phyloP scores from a whole-genome alignment of 768 basidiomycete genomes.

The Boletus huronensis region DNA sequence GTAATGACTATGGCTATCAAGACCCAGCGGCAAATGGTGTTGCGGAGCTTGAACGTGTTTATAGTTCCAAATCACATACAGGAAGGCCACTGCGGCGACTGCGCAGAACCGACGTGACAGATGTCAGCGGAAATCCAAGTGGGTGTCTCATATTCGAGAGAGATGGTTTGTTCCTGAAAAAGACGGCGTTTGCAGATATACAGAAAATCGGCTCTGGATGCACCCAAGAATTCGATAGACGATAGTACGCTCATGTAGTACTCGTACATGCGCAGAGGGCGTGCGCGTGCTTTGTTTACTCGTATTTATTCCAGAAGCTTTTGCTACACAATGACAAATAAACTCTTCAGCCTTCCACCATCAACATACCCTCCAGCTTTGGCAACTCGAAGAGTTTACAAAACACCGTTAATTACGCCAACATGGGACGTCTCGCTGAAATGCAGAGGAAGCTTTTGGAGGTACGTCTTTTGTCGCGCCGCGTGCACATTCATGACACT shows the following conservation, averaged over 20 bases:
- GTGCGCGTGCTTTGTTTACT: constrained; percentile 20
- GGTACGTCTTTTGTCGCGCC: constrained; percentile 41
- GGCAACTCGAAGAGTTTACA: background rate
- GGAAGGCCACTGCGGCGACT: background rate
- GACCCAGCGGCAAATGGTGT: background rate
- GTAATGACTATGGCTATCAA: background rate
- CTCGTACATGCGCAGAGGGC: background rate
- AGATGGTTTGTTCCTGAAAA: background rate
- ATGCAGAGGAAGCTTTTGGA: constrained; percentile 93
- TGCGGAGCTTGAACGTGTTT: constrained; percentile 6
- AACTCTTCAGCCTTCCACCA: constrained; percentile 12
- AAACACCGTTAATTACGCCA: constrained; percentile 22
- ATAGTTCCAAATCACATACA: background rate
- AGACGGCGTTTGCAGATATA: background rate
- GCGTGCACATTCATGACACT: background rate
- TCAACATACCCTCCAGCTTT: background rate
- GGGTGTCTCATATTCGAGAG: constrained; percentile 5
- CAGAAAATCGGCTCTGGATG: background rate
- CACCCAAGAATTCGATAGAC: background rate
- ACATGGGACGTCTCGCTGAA: constrained; percentile 93
- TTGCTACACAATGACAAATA: constrained; percentile 31
- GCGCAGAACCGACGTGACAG: background rate
- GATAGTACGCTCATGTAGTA: background rate
- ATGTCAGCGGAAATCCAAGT: constrained; percentile 12
- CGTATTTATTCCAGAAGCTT: constrained; percentile 24